Evolutionary conservation across 148 eudicot genomes (phyloP).

Genomic region (Polygonum maritimum): DNA sequence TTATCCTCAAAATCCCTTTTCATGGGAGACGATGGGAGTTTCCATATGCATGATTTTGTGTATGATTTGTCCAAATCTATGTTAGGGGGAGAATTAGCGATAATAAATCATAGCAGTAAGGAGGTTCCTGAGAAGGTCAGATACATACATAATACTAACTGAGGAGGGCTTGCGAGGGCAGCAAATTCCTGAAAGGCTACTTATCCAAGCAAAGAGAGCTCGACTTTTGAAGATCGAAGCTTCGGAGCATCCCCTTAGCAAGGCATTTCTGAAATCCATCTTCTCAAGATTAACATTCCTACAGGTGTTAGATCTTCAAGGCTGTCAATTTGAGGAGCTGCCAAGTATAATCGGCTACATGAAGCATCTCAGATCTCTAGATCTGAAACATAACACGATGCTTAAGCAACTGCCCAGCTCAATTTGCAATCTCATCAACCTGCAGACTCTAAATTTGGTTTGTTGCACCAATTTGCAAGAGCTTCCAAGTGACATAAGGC

Average conservation of each 20-base stretch:
- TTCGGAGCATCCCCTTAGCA: not conserved
- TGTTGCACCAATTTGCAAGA: not conserved
- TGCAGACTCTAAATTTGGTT: not conserved
- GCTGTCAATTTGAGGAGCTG: not conserved
- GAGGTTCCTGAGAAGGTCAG: not conserved
- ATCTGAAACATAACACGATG: not conserved
- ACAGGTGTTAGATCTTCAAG: not conserved
- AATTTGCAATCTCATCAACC: not conserved
- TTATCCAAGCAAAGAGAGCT: not conserved
- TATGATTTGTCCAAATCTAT: constrained; percentile 1
- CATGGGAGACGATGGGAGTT: not conserved
- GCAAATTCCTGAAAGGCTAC: not conserved
- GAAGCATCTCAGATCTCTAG: not conserved
- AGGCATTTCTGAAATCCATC: not conserved
- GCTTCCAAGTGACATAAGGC: not conserved
- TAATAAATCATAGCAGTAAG: not conserved
- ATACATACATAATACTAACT: not conserved
- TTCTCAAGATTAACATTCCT: not conserved
- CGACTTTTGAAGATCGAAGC: not conserved
- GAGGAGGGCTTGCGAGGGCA: not conserved
- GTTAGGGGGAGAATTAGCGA: not conserved
- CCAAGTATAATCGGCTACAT: not conserved
- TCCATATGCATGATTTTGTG: not conserved
- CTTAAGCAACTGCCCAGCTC: not conserved
- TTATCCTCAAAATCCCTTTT: constrained; percentile 2